Evolutionary conservation across 1,284 basidiomycete species (phyloP), one percentile per base, ranked within the genome.

Genomic region (Irpex sp.): DNA sequence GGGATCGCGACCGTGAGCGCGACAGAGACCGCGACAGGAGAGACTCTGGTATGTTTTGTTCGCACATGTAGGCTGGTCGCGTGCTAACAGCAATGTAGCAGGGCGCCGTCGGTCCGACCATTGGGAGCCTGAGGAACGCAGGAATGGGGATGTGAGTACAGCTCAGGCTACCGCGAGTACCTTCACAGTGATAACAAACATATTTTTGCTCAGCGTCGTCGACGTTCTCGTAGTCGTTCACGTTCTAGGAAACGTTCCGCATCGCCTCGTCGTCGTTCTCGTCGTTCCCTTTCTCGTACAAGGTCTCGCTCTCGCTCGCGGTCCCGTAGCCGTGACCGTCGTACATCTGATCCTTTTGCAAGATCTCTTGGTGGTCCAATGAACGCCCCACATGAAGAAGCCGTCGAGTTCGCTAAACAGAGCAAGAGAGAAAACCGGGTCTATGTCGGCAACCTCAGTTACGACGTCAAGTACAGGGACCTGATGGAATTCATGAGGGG

Each of bases 401-500:
- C 94, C 13, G 88, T 86, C 70, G 93, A 94, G 73, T 94, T 95
- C 70, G 89, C 94, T 71, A 95, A 96, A 77, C 85, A 90, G 72
- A 95, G 92, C 88, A 93, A 96, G 83, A 89, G 94, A 82, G 95
- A 98, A 83, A 96, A 98, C 79, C 86, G 97, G 68, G 94, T 98
- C 71, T 98, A 99, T 74, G 94, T 98, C 76, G 97, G 96, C 74
- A 98, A 98, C 78, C 87, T 98, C 78, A 93, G 91, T 75, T 98
- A 97, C 84, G 93, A 96, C 77, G 93, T 95, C 87, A 96, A 92
- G 81, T 97, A 96, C 82, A 89, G 93, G 79, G 95, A 97, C 82
- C 84, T 98, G 80, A 94, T 95, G 86, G 92, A 95, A 88, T 97
- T 96, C 76, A 96, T 97, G 94, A 86, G 91, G 88, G 93, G 93